Conservation (phyloP, 495 filamentous ascomycete genomes). For the Astrothelium subdiscretum region DNA sequence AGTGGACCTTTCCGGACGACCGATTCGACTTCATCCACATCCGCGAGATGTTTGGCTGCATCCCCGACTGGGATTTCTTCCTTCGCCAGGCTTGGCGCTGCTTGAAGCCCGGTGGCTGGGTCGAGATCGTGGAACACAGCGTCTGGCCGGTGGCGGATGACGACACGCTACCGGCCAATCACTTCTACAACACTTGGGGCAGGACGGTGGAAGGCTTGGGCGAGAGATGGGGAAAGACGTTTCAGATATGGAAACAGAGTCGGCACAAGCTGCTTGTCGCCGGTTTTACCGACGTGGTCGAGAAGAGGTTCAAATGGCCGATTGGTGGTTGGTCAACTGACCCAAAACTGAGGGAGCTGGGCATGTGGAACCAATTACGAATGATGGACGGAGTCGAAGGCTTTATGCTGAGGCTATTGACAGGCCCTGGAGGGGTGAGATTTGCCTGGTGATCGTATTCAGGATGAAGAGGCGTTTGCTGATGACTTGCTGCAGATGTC, state of each 20-base stretch:
- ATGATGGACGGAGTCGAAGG: slow-evolving; percentile 22
- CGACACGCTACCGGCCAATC: slow-evolving; percentile 11
- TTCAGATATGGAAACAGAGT: not conserved
- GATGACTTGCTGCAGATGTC: not conserved
- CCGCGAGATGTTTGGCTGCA: slow-evolving; percentile 19
- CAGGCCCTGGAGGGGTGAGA: slow-evolving; percentile 4
- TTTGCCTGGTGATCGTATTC: not conserved
- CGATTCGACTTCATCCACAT: slow-evolving; percentile 27
- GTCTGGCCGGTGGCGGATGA: slow-evolving; percentile 16
- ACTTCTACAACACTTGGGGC: slow-evolving; percentile 19
- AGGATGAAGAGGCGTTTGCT: not conserved
- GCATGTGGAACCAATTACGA: slow-evolving; percentile 24
- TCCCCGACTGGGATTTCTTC: slow-evolving; percentile 23
- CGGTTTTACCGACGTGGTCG: slow-evolving; percentile 22
- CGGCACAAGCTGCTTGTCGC: slow-evolving; percentile 10
- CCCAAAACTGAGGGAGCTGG: slow-evolving; percentile 19
- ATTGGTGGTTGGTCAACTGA: slow-evolving; percentile 21
- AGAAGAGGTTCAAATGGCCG: slow-evolving; percentile 22
- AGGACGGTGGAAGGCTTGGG: slow-evolving; percentile 2
- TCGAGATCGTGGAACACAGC: slow-evolving; percentile 21
- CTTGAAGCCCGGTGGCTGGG: slow-evolving; percentile 22
- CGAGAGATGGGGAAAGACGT: slow-evolving; percentile 1
- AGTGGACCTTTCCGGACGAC: slow-evolving; percentile 24
- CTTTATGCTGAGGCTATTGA: slow-evolving; percentile 21
- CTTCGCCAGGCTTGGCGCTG: slow-evolving; percentile 15